Evolutionary conservation across 2,329 filamentous ascomycete genomes (phyloP).

Genomic region (Calonectria pauciramosa): DNA sequence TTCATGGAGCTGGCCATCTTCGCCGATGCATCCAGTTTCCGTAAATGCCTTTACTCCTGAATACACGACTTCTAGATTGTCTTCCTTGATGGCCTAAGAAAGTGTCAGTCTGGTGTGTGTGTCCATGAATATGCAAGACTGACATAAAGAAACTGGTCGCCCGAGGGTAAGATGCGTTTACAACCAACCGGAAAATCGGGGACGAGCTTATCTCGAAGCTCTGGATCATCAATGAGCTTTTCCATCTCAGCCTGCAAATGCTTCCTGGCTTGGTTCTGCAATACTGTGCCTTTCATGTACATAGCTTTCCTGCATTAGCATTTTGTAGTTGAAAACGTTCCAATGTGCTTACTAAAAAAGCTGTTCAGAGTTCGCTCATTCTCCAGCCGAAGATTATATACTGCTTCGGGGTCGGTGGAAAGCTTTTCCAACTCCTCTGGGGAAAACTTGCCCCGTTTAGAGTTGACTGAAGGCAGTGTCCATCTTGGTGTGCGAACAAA

Average conservation of each 20-base stretch:
- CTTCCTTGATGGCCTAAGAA: neutral
- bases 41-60: neutral
- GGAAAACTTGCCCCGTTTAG: neutral
- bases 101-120: neutral
- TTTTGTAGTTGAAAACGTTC: neutral
- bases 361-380: slow-evolving; percentile 1
- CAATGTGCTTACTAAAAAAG: neutral
- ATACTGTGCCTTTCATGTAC: neutral
- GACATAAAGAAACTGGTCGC: neutral
- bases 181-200: neutral
- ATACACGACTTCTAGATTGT: neutral
- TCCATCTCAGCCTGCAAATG: neutral
- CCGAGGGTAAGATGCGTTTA: neutral
- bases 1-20: neutral
- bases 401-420: neutral
- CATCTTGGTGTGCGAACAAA: neutral
- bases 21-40: neutral
- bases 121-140: neutral
- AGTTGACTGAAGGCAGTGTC: neutral
- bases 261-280: neutral
- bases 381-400: neutral
- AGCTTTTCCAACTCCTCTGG: neutral
- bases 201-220: neutral
- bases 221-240: neutral
- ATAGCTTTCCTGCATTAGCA: neutral